phyloP scores from a whole-genome alignment of 2,329 filamentous ascomycete genomes.

The Pestalotiopsis sp. region DNA sequence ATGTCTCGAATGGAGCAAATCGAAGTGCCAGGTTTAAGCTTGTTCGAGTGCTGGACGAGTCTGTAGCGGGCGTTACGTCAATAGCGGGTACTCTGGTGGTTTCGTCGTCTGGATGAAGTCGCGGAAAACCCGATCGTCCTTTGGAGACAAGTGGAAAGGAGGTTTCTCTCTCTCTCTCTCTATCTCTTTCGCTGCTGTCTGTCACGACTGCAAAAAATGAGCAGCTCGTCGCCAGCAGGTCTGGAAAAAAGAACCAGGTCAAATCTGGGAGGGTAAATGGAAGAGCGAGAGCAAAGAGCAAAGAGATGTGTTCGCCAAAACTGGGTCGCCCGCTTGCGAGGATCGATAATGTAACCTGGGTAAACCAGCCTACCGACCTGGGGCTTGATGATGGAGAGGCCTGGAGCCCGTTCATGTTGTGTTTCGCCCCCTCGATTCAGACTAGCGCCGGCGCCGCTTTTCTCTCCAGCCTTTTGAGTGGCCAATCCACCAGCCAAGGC shows the following conservation, averaged over 20 bases:
- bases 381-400: neutral
- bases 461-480: neutral
- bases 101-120: neutral
- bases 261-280: neutral
- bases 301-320: neutral
- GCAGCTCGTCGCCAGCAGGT: neutral
- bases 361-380: neutral
- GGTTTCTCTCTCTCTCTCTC: neutral
- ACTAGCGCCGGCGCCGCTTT: neutral
- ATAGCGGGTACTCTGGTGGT: neutral
- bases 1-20: neutral
- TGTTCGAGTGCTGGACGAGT: neutral
- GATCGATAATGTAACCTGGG: neutral
- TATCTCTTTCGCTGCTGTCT: neutral
- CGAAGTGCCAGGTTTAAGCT: constrained; percentile 1
- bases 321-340: neutral
- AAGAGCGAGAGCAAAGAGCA: neutral
- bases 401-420: neutral
- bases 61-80: neutral
- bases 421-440: neutral
- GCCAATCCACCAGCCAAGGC: neutral
- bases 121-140: neutral
- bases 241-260: neutral
- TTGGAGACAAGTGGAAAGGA: neutral
- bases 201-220: neutral